Conservation (phyloP, 2,329 filamentous ascomycete species). For the Tolypocladium ovalisporum region DNA sequence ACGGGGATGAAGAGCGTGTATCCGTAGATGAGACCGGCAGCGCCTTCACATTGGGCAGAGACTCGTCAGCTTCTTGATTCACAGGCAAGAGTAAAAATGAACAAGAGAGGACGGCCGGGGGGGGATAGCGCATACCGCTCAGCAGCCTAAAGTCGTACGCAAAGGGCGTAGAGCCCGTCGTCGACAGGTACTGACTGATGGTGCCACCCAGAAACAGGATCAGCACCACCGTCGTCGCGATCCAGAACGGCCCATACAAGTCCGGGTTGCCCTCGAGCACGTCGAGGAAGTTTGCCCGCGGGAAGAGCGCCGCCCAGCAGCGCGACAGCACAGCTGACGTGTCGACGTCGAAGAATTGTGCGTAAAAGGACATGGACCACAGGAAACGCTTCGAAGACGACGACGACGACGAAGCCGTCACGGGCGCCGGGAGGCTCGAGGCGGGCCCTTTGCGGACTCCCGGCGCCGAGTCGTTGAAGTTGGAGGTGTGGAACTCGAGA, state of each 20-base stretch:
- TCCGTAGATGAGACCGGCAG: constrained; percentile 87
- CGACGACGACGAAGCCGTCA: constrained; percentile 34
- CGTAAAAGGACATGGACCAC: constrained; percentile 88
- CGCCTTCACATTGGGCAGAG: constrained; percentile 36
- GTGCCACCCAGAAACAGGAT: constrained; percentile 94
- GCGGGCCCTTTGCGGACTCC: constrained; percentile 37
- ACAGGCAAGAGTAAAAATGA: neutral
- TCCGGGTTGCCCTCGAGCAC: constrained; percentile 95
- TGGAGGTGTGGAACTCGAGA: constrained; percentile 94
- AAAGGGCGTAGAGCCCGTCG: constrained; percentile 59
- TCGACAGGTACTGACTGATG: constrained; percentile 79
- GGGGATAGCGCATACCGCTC: constrained; percentile 46
- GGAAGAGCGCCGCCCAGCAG: constrained; percentile 82
- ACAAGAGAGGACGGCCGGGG: too few species aligned
- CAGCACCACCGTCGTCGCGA: constrained; percentile 91
- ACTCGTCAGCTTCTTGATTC: neutral
- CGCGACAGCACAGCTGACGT: constrained; percentile 79
- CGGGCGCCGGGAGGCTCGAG: constrained; percentile 45
- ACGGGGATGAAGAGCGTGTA: constrained; percentile 85
- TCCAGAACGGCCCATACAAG: constrained; percentile 96
- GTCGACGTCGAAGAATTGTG: constrained; percentile 98
- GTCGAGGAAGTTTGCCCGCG: constrained; percentile 89
- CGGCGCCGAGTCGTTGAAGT: constrained; percentile 55
- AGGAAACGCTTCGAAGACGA: constrained; percentile 70
- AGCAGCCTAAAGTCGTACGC: constrained; percentile 85